These are phyloP conservation scores for Coleophoma crateriformis DNA, from an alignment of 2,329 filamentous ascomycete species.

Conservation along the genomic window DNA sequence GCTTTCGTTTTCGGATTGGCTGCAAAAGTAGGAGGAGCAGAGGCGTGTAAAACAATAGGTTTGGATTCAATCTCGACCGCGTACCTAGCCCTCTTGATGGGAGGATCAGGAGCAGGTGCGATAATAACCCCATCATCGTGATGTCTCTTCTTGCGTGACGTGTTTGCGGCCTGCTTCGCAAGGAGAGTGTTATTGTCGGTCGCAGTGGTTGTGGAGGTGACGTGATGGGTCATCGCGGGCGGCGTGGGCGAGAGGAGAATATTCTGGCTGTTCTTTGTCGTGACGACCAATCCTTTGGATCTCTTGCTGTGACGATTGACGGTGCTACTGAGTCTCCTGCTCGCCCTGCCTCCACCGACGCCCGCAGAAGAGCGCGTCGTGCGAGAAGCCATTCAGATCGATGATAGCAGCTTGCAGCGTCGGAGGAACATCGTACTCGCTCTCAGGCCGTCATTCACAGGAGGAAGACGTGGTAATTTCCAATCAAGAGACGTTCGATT, in stretches of 20 bases:
- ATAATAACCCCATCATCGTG: slow-evolving; percentile 38
- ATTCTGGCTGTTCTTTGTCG: slow-evolving; percentile 19
- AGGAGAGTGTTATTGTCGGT: slow-evolving; percentile 19
- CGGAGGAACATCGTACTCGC: no score
- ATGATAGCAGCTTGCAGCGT: slow-evolving; percentile 3
- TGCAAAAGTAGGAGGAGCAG: background rate
- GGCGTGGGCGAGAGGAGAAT: slow-evolving; percentile 20
- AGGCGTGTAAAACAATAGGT: slow-evolving; percentile 7
- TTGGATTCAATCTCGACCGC: slow-evolving; percentile 44
- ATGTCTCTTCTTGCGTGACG: slow-evolving; percentile 44
- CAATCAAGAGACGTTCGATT: no score
- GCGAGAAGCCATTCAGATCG: slow-evolving; percentile 41
- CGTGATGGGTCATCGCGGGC: slow-evolving; percentile 14
- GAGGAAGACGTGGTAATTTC: no score
- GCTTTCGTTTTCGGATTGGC: slow-evolving; percentile 7
- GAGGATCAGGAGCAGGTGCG: slow-evolving; percentile 7
- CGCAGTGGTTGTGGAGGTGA: slow-evolving; percentile 19
- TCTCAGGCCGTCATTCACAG: no score
- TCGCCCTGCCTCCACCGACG: no score
- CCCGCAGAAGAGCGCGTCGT: slow-evolving; percentile 38
- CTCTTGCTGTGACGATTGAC: slow-evolving; percentile 22
- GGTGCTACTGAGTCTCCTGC: no score
- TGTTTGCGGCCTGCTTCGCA: slow-evolving; percentile 16
- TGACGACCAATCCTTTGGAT: slow-evolving; percentile 35
- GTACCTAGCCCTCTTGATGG: slow-evolving; percentile 43